Conservation (phyloP, 1,284 basidiomycete species). For the Cystobasidium sp. region DNA sequence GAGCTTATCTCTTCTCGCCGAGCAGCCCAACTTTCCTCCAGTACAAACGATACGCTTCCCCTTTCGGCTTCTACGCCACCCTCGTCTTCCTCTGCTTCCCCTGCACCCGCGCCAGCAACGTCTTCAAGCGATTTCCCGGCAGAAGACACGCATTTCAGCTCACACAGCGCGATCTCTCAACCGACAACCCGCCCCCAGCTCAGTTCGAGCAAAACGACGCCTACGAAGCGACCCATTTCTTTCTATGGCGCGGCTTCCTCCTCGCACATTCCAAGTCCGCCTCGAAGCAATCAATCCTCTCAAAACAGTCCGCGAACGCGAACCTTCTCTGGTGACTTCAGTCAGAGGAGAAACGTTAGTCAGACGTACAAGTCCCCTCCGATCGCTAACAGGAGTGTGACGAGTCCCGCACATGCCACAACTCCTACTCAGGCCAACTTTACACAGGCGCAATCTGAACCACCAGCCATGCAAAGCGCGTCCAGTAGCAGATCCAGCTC, state of each 20-base stretch:
- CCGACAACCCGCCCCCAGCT: neutral
- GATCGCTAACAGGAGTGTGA: neutral
- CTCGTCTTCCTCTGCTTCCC: neutral
- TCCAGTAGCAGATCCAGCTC: constrained; percentile 12
- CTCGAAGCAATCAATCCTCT: neutral
- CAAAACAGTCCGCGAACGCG: constrained; percentile 2
- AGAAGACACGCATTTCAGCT: too few species aligned
- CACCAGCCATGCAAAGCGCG: neutral
- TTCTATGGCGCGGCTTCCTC: neutral
- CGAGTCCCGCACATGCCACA: neutral
- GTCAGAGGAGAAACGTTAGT: constrained; percentile 3
- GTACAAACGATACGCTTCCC: neutral
- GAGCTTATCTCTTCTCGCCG: constrained; percentile 17
- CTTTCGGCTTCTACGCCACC: neutral
- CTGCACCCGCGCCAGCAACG: too few species aligned
- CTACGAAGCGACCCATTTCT: constrained; percentile 7
- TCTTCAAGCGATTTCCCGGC: too few species aligned
- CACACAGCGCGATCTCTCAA: neutral
- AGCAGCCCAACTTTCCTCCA: constrained; percentile 7
- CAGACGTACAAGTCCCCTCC: neutral
- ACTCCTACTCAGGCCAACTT: neutral
- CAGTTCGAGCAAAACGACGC: neutral
- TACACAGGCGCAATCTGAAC: neutral
- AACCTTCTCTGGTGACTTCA: neutral
- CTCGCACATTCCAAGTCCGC: constrained; percentile 7